A percentile compares a stretch with the other conserved stretches of the same genome.
phyloP scores from a whole-genome alignment of 2,329 filamentous ascomycete genomes.

The Talaromyces verruculosus region DNA sequence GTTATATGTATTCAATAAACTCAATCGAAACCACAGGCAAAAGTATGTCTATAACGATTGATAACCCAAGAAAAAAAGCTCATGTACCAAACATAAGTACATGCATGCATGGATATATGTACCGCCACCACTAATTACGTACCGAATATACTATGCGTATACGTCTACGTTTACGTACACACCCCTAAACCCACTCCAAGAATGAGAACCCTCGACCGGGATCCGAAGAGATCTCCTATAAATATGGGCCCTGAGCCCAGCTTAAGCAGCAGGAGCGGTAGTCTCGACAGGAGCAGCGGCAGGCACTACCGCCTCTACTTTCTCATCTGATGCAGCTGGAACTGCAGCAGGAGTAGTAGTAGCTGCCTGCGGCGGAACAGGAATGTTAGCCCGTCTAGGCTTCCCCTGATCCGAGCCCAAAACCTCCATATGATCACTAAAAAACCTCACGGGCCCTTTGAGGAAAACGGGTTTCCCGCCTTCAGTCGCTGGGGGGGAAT shows the following conservation, averaged over 20 bases:
- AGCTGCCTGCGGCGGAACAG: conserved; percentile 23
- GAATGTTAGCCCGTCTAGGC: conserved; percentile 30
- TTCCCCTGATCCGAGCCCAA: conserved; percentile 38
- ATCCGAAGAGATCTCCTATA: neutral
- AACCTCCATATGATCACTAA: conserved; percentile 35
- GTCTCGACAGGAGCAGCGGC: neutral
- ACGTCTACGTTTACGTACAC: neutral
- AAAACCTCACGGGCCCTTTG: conserved; percentile 40
- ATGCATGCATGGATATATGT: neutral
- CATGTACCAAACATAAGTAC: neutral
- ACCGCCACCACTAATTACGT: neutral
- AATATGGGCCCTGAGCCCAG: neutral
- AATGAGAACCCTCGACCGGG: neutral
- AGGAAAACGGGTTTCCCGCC: conserved; percentile 31
- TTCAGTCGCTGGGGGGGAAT: conserved; percentile 30
- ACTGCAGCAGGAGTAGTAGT: neutral
- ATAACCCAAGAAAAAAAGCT: neutral
- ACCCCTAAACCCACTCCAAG: neutral
- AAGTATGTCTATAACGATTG: neutral
- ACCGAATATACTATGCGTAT: neutral
- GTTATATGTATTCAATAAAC: neutral
- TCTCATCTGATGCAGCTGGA: conserved; percentile 10
- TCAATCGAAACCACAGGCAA: neutral
- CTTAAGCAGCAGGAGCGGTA: conserved; percentile 3
- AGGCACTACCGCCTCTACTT: conserved; percentile 14